Base-by-base conservation (phyloP, 495 filamentous ascomycete species). In the Wilcoxina mikolae region DNA sequence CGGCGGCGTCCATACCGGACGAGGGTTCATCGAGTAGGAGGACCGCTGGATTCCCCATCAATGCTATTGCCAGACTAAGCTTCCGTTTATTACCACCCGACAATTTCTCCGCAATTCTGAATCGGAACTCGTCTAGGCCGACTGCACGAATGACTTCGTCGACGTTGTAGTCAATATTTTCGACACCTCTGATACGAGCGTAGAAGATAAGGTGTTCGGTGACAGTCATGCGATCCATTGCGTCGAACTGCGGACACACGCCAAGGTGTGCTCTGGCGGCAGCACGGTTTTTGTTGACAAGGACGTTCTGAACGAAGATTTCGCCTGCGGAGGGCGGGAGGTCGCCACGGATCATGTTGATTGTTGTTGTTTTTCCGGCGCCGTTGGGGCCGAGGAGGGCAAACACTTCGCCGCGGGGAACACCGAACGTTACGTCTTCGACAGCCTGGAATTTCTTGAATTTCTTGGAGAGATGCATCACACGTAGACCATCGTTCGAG, bases 371-470 rank as follows among this genome's bases (percentile, higher is more conserved):
- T 62, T 94, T 94, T 45, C 87, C 87, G 0, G 87, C 87, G 23
- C 86, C 87, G 65, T 94, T 94, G 20, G 87, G 85, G 4, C 87
- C 87, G 3, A 94, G 76, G 0, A 93, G 75, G 1, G 86, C 85
- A 66, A 93, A 93, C 12, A 89, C 81, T 64, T 91, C 82, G 52
- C 82, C 80, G 45, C 76, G 78, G 29, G 77, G 74, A 25, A 94
- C 78, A 42, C 82, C 83, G 60, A 94, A 94, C 10, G 81, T 82
- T 44, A 93, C 73, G 60, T 94, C 80, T 47, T 90, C 78, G 12
- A 94, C 84, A 3, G 87, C 87, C 5, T 78, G 76, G 60, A 72
- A 69, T 39, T 60, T 63, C 12, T 80, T 78, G 54, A 89, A 94
- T 7, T 76, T 68, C 66, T 93, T 94, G 43, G 78, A 85, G 15